phyloP scores from a whole-genome alignment of 495 filamentous ascomycete species.

The Immersiella caudata region DNA sequence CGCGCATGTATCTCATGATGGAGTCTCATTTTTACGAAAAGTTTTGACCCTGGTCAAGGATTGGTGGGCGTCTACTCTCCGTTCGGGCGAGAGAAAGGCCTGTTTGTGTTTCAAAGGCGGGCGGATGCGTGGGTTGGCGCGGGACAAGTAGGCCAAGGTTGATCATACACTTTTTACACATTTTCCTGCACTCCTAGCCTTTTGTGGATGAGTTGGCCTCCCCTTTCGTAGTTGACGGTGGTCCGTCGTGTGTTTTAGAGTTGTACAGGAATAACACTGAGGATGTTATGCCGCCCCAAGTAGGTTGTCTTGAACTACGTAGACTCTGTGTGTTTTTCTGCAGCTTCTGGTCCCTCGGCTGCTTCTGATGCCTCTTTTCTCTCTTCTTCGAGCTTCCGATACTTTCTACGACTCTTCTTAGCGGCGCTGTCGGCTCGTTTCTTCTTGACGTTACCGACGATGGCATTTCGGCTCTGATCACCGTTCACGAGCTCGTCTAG shows the following conservation, averaged over 20 bases:
- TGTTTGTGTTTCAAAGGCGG: constrained; percentile 45
- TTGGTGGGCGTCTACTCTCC: constrained; percentile 49
- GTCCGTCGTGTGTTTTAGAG: constrained; percentile 24
- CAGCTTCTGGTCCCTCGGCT: not conserved
- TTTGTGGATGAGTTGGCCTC: constrained; percentile 26
- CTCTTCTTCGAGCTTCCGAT: constrained; percentile 42
- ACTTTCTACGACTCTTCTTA: constrained; percentile 56
- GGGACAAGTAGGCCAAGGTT: constrained; percentile 52
- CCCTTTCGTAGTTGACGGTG: constrained; percentile 27
- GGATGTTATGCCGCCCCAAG: constrained; percentile 17
- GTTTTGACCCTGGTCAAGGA: constrained; percentile 51
- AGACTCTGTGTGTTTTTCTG: not conserved
- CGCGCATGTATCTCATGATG: constrained; percentile 49
- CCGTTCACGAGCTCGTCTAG: constrained; percentile 67
- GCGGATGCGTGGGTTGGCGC: constrained; percentile 43
- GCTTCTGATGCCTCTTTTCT: no score
- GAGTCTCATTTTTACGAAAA: constrained; percentile 55
- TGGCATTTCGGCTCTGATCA: constrained; percentile 45
- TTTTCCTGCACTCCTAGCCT: constrained; percentile 25
- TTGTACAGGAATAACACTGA: constrained; percentile 21
- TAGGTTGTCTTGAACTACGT: not conserved
- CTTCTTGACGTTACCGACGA: constrained; percentile 46
- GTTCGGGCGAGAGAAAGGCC: constrained; percentile 46
- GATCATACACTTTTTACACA: constrained; percentile 47
- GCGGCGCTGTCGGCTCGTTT: constrained; percentile 52